These are phyloP conservation scores for Cynanchum wilfordii DNA, from an alignment of 257 asterid species.

Conservation along the genomic window DNA sequence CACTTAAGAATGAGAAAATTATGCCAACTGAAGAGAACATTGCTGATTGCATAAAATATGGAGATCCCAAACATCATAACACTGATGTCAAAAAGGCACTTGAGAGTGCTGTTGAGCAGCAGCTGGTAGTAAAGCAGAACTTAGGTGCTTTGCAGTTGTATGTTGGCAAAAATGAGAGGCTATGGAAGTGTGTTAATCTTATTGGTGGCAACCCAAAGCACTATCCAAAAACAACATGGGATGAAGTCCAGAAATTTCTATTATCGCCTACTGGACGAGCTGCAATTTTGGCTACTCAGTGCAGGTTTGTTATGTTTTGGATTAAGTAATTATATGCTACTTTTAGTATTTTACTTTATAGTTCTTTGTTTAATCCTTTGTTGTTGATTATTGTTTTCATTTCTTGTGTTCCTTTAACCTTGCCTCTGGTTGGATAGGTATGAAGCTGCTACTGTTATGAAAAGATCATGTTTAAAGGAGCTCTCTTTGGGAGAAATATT, in stretches of 20 bases:
- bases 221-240: conserved; percentile 63
- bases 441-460: conserved; percentile 80
- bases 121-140: conserved; percentile 64
- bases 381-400: not conserved
- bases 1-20: conserved; percentile 72
- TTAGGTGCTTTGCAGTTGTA: conserved; percentile 55
- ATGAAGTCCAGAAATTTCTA: conserved; percentile 63
- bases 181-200: conserved; percentile 81
- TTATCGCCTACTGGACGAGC: conserved; percentile 69
- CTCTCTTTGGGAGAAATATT: conserved; percentile 68
- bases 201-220: conserved; percentile 48
- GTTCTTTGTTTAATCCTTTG: not conserved
- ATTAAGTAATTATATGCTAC: not conserved
- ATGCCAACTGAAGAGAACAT: conserved; percentile 85
- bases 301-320: conserved; percentile 50
- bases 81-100: conserved; percentile 88
- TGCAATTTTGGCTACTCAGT: conserved; percentile 56
- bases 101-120: conserved; percentile 69
- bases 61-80: conserved; percentile 57
- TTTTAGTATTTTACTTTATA: not conserved
- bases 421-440: conserved; percentile 46
- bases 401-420: conserved; percentile 14
- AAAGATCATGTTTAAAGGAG: conserved; percentile 61
- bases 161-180: conserved; percentile 67
- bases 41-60: conserved; percentile 64